Evolutionary conservation across 805 yeast species (phyloP), one percentile per base, ranked within the genome.

Genomic region (Kodamaea sagamina): DNA sequence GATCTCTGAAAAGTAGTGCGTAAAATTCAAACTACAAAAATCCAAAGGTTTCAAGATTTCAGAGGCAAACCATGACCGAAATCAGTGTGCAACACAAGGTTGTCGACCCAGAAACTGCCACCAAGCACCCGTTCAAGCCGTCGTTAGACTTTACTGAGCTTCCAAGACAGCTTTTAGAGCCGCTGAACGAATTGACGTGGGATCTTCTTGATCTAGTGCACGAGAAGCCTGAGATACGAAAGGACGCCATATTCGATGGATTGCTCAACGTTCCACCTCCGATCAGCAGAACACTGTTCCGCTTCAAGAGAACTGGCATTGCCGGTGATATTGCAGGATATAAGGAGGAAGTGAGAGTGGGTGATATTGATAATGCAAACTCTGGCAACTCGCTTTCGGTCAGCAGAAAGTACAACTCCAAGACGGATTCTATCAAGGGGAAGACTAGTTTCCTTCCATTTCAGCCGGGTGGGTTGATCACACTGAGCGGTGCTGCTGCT

Each of bases 401-500:
- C 45, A 80, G 78, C 22, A 73, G 99, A 49, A 77, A 81, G 41
- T 77, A 81, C 48, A 79, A 82, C 11, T 72, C 84, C 5, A 79
- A 78, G 49, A 69, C 69, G n/a, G 84, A 80, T 31, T 68, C 82
- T 1, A 65, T 88, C 2, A 69, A 74, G 36, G 98, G 98, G 0
- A 72, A 80, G 3, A 74, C 95, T 0, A 76, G 81, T 13, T 86
- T 77, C 54, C 65, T 92, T 55, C 99, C 99, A 0, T 93, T 93
- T 58, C 82, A 84, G 45, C 99, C 99, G 0, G 98, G 99, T 51
- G 97, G 98, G 2, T 59, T 73, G 31, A 43, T 47, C 37, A 40
- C 44, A 35, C 46, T 45, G 11, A 15, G 34, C 15, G 34, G 34
- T 29, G 47, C 43, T 18, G 54, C 52, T 22, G 54, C 52, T 18